Conservation (phyloP, 179 eudicot genomes). For the Gypsophila paniculata region DNA sequence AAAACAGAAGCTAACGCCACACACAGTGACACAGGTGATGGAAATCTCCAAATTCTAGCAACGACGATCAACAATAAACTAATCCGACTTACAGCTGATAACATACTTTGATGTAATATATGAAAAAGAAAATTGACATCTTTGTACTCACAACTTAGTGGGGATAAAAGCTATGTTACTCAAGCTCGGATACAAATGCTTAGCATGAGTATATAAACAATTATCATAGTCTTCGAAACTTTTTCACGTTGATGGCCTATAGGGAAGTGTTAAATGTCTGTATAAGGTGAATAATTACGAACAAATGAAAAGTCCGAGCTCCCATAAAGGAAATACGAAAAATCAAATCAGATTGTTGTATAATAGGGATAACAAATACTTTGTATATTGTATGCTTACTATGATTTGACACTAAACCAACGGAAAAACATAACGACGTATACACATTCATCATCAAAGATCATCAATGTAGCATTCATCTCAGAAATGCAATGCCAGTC, state of each 20-base stretch:
- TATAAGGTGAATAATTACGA: no score
- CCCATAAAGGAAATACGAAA: neutral
- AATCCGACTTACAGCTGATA: no score
- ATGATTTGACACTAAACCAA: no score
- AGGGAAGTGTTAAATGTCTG: neutral
- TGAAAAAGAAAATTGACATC: no score
- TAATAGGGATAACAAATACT: no score
- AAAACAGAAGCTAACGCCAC: conserved; percentile 7
- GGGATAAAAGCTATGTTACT: neutral
- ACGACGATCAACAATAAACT: neutral
- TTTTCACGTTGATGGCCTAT: neutral
- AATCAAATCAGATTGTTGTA: no score
- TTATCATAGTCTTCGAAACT: no score
- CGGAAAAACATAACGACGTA: no score
- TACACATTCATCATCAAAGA: neutral
- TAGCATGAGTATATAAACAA: neutral
- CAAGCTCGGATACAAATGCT: neutral
- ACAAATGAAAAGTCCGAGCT: neutral
- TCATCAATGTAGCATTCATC: neutral
- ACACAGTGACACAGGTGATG: neutral
- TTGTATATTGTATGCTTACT: no score
- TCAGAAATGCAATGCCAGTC: neutral
- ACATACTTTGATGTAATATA: no score
- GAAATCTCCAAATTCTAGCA: neutral
- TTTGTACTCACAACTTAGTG: neutral